These are phyloP conservation scores for Fusarium sterilihyphosum DNA, from an alignment of 2,329 filamentous ascomycete species.

Conservation along the genomic window DNA sequence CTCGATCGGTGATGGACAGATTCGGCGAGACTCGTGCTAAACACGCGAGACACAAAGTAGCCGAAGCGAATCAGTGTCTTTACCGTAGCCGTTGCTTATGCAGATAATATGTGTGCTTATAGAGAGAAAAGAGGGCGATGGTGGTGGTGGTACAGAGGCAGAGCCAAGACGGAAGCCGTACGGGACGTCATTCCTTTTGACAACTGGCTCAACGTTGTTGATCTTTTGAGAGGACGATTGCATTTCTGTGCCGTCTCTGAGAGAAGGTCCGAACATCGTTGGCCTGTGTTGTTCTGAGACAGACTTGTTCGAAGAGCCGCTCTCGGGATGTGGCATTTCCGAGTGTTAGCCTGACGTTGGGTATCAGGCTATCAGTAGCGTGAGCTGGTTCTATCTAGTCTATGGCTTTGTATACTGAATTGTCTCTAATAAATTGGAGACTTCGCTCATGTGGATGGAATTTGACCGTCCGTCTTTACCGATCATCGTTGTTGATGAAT, in stretches of 20 bases:
- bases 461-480: neutral
- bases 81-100: neutral
- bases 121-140: neutral
- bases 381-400: neutral
- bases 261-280: constrained; percentile 9
- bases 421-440: neutral
- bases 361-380: constrained; percentile 27
- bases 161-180: constrained; percentile 7
- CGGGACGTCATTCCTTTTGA: constrained; percentile 28
- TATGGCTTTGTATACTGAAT: neutral
- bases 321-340: constrained; percentile 48
- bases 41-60: constrained; percentile 5
- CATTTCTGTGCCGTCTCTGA: constrained; percentile 12
- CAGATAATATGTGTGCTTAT: neutral
- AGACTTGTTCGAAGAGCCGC: constrained; percentile 31
- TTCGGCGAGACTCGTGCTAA: constrained; percentile 23
- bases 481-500: constrained; percentile 6
- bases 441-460: neutral
- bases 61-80: constrained; percentile 19
- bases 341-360: constrained; percentile 36
- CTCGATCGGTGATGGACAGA: constrained; percentile 11
- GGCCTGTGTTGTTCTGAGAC: constrained; percentile 44
- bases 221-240: neutral
- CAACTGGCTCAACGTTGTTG: neutral
- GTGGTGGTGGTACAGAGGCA: neutral